phyloP scores from a whole-genome alignment of 202 grass and related monocot genomes.

The Carex arenaria region DNA sequence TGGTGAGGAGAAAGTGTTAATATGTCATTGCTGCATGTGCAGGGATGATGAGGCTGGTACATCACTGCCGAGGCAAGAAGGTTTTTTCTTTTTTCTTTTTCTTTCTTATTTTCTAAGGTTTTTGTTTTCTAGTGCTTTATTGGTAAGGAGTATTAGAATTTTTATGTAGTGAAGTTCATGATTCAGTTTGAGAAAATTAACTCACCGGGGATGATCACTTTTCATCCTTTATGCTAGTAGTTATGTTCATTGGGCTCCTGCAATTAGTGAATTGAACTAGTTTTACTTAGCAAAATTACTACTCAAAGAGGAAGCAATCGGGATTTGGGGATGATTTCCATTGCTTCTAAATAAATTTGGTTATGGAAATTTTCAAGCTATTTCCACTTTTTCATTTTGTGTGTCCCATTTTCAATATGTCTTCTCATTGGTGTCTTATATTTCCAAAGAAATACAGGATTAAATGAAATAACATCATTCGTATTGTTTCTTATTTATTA shows the following conservation, averaged over 20 bases:
- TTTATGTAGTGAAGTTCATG: neutral
- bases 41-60: slow-evolving; percentile 54
- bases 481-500: neutral
- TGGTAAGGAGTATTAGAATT: neutral
- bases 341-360: neutral
- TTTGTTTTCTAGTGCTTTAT: neutral
- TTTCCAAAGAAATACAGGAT: neutral
- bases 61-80: slow-evolving; percentile 61
- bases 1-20: too few relatives aligned
- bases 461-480: neutral
- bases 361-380: neutral
- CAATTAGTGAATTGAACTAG: neutral
- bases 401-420: neutral
- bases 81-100: slow-evolving; percentile 30
- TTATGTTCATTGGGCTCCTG: neutral
- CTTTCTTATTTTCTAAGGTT: neutral
- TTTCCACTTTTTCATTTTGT: neutral
- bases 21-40: slow-evolving; percentile 20
- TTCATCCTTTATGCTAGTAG: neutral
- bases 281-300: neutral
- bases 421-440: neutral
- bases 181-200: neutral
- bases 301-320: neutral
- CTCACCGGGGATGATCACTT: neutral
- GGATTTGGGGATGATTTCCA: neutral